Evolutionary conservation across 768 basidiomycete genomes (phyloP), one percentile per base, ranked within the genome.

Genomic region (Symmetrospora coprosmae): DNA sequence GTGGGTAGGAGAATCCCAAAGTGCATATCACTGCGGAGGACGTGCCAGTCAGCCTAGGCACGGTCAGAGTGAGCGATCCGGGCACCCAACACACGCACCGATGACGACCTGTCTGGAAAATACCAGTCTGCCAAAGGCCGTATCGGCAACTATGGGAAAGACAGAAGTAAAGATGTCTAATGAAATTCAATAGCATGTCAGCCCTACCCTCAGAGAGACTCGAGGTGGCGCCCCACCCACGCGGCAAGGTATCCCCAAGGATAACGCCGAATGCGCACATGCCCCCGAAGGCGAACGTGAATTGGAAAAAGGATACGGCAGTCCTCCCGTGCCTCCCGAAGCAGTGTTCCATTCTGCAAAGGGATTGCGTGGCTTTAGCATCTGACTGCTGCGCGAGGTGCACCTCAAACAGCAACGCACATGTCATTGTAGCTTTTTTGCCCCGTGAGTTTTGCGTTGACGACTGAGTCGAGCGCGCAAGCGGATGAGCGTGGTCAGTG

Each of bases 261-360:
- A 97, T 96, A 67, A 97, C 92, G 28, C 89, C 87, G 71, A 96
- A 97, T 0, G 92, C 92, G 66, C 89, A 92, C 90, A 96, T 96
- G 40, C 92, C 87, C 68, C 94, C 94, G 65, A 94, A 94, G 7
- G 94, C 94, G 70, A 99, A 97, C 2, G 89, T 77, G 70, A 99
- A 97, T 71, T 97, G 94, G 71, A 99, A 97, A 72, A 96, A 84
- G 0, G 91, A 92, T 17, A 94, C 87, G 0, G 87, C 87, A 1
- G 87, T 87, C 50, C 88, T 81, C n/a, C 94, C 94, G 52, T 82
- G 83, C 13, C 80, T 72, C 6, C 94, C 94, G 72, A 91, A 99
- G 72, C 66, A 67, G 13, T 49, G 38, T 31, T 66, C 66, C 63
- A 68, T 66, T 58, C 33, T 25, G 19, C 19, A 11, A 46, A 7